phyloP scores from a whole-genome alignment of 768 basidiomycete species.

The Boletus reticulatus region DNA sequence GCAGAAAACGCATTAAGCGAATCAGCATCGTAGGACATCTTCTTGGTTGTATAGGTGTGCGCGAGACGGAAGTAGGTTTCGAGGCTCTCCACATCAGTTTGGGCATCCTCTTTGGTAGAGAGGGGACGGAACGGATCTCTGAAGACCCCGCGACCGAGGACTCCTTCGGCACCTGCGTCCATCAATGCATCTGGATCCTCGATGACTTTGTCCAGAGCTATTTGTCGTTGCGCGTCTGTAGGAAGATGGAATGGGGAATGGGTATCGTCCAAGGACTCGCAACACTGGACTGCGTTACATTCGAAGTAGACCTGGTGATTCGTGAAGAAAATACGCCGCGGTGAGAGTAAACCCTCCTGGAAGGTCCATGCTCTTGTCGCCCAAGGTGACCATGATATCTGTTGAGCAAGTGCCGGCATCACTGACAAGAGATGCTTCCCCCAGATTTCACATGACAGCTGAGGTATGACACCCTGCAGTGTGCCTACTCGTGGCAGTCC shows the following conservation, averaged over 20 bases:
- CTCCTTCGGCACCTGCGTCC: neutral
- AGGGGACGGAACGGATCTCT: slow-evolving; percentile 10
- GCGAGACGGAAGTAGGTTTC: slow-evolving; percentile 2
- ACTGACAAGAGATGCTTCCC: slow-evolving; percentile 4
- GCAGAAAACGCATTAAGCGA: slow-evolving; percentile 15
- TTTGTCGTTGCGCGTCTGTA: neutral
- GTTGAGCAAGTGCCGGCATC: slow-evolving; percentile 9
- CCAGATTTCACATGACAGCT: slow-evolving; percentile 1
- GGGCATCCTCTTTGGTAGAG: neutral
- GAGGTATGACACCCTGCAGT: slow-evolving; percentile 1
- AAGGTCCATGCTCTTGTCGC: slow-evolving; percentile 15
- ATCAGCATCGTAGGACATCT: slow-evolving; percentile 6
- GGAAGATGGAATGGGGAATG: slow-evolving; percentile 6
- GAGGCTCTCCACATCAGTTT: neutral
- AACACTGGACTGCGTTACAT: slow-evolving; percentile 11
- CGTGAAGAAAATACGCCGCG: slow-evolving; percentile 17
- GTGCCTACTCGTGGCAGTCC: slow-evolving; percentile 16
- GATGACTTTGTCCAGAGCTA: neutral
- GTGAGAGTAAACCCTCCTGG: slow-evolving; percentile 19
- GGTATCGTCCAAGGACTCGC: slow-evolving; percentile 13
- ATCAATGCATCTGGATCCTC: neutral
- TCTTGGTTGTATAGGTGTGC: neutral
- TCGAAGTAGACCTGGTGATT: slow-evolving; percentile 19
- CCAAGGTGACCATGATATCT: slow-evolving; percentile 14
- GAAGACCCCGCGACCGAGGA: slow-evolving; percentile 2